These are phyloP conservation scores for Talaromyces piceae DNA, from an alignment of 2,329 filamentous ascomycete species.

Conservation along the genomic window DNA sequence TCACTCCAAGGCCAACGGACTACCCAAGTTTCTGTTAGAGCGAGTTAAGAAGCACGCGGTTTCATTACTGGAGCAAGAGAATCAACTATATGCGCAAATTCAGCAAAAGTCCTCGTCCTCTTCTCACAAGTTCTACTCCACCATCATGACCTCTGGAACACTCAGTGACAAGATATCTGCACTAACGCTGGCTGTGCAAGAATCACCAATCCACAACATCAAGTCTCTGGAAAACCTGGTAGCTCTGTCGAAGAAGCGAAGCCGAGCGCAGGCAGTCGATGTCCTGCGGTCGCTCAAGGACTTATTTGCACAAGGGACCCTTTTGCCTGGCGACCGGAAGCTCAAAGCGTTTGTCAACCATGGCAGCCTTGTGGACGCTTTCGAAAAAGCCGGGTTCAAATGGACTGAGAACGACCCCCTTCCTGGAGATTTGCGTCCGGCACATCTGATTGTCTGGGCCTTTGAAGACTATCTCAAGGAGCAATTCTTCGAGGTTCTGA, in stretches of 20 bases:
- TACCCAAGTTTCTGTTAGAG: conserved; percentile 48
- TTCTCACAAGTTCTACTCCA: conserved; percentile 91
- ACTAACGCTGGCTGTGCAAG: conserved; percentile 85
- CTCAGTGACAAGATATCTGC: conserved; percentile 95
- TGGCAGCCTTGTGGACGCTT: conserved; percentile 62
- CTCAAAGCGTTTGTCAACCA: conserved; percentile 73
- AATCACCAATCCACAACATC: conserved; percentile 87
- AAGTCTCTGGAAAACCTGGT: conserved; percentile 83
- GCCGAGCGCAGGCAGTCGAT: conserved; percentile 82
- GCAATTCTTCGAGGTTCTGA: conserved; percentile 86
- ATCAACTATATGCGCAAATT: conserved; percentile 62
- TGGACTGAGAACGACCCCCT: conserved; percentile 67
- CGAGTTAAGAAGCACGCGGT: conserved; percentile 61
- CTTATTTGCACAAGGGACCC: conserved; percentile 78
- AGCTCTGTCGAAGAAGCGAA: conserved; percentile 81
- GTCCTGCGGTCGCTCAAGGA: conserved; percentile 92
- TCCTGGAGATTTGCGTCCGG: conserved; percentile 64
- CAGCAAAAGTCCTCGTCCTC: conserved; percentile 70
- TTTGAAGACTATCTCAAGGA: conserved; percentile 96
- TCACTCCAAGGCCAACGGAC: conserved; percentile 37
- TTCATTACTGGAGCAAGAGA: conserved; percentile 69
- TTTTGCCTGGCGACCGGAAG: conserved; percentile 76
- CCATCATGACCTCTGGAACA: conserved; percentile 94
- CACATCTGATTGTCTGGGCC: conserved; percentile 77
- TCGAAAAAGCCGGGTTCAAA: conserved; percentile 54